Evolutionary conservation across 192 early-diverging fungal species (phyloP), one percentile per base, ranked within the genome.

Genomic region (Paraglomus occultum): DNA sequence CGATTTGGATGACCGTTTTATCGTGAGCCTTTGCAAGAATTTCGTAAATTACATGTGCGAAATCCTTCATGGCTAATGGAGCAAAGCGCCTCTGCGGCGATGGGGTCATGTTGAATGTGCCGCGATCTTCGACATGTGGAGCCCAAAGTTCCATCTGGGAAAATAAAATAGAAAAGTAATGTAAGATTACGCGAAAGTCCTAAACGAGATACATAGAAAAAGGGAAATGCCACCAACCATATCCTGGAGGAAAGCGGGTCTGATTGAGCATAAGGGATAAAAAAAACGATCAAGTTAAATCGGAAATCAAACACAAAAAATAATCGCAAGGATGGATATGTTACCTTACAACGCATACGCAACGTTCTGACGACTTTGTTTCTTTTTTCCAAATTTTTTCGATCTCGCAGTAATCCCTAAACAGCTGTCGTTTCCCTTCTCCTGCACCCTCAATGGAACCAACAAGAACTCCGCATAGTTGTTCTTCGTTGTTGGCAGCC

Each of bases 61-160:
- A 11, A 22, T 57, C 54, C 0, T 20, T 10, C 11, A 57, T 5
- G 0, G 17, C 1, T 11, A 57, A 10, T 17, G 54, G 54, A 10
- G 54, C 20, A 57, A 57, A 18, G 3, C 31, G 31, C 3, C 31
- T 31, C 1, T 31, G 31, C 31, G 31, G 31, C 31, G 31, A 31
- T 6, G 15, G 54, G 11, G 54, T 57, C 54, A 57, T 57, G 18
- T 57, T 57, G 20, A 57, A 38, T 57, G 22, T 38, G 2, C 54
- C 54, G 22, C 54, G 20, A 8, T 57, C 54, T 57, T 57, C 54
- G 39, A 57, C 14, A 57, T 57, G 22, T 22, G 17, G 54, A 57
- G 54, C 20, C 15, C 15, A 57, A 57, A 57, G 54, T 12, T 38
- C 22, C 15, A 57, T 17, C 54, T 57, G 22, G 1, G 39, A 17